Base-by-base conservation (phyloP, 2,329 filamentous ascomycete species). In the Phaeosphaeriaceae sp. region DNA sequence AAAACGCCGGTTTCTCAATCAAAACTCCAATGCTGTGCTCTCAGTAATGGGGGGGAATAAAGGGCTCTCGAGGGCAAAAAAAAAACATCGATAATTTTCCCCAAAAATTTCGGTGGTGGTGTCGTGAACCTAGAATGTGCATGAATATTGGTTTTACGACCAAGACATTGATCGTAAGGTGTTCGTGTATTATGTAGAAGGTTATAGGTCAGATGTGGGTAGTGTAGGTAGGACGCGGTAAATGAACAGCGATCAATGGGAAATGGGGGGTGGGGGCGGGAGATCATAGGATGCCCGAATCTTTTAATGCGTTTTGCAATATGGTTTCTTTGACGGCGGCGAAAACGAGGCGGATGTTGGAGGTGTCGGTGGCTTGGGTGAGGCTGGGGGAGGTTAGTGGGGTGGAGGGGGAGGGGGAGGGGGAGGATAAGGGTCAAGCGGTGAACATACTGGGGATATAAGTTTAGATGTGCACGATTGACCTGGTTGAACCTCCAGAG, bases 401-500 rank as follows among this genome's bases (percentile, higher is more conserved):
- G n/a, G n/a, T 55, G 58, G 15, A 20, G 28, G 8, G 28, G 23
- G 54, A 57, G n/a, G 15, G 28, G 8, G 28, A n/a, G 13, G 4
- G 7, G 18, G 40, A 20, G n/a, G 42, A 33, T 13, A 21, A 3
- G 21, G 21, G 42, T 9, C n/a, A n/a, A n/a, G n/a, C n/a, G n/a
- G n/a, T n/a, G n/a, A 17, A 42, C 50, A 54, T 50, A 83, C 94
- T 99, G 94, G 71, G 94, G 94, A 74, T 97, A 99, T 46, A 99
- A 81, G 69, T 97, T 97, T 36, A 99, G 81, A 75, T 97, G 93
- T 41, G 92, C 93, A 51, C 94, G 83, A 71, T 99, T 99, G 57
- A 99, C 94, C 76, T 99, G 94, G 66, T 97, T 99, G 74, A 99
- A 99, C 67, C 94, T 87, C 94, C 94, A 99, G 7, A 99, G 81